Conservation (phyloP, 2,329 filamentous ascomycete species). For the Verticillium dahliae region DNA sequence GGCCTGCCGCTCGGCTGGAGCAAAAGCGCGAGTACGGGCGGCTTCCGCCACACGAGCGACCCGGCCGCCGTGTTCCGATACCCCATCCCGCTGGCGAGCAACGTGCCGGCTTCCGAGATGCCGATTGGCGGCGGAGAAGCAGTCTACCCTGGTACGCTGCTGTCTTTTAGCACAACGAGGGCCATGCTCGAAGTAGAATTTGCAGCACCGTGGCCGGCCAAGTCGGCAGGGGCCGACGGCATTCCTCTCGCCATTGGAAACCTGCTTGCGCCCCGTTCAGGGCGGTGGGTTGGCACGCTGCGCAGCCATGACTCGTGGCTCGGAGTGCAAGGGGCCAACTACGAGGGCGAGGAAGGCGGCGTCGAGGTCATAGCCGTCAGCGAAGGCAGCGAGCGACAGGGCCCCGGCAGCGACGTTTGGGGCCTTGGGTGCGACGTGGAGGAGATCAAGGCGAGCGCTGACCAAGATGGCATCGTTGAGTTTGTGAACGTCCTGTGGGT, state of each 20-base stretch:
- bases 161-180: constrained; percentile 28
- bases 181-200: constrained; percentile 34
- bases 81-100: constrained; percentile 27
- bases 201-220: constrained; percentile 17
- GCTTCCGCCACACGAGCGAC: constrained; percentile 33
- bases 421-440: constrained; percentile 19
- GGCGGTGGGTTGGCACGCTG: constrained; percentile 33
- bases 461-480: constrained; percentile 34
- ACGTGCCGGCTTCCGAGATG: neutral
- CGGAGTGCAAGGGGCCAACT: constrained; percentile 38
- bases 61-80: constrained; percentile 31
- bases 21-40: constrained; percentile 21
- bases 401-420: constrained; percentile 8
- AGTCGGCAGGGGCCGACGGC: constrained; percentile 13
- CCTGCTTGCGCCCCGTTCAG: constrained; percentile 25
- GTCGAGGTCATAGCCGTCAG: constrained; percentile 38
- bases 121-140: constrained; percentile 7
- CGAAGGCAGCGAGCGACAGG: constrained; percentile 27
- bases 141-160: constrained; percentile 28
- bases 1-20: constrained; percentile 31
- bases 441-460: constrained; percentile 31
- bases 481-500: constrained; percentile 41
- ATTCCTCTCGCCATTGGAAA: constrained; percentile 33
- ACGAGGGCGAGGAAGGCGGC: constrained; percentile 28
- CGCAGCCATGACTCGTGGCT: constrained; percentile 39